Evolutionary conservation across 768 basidiomycete species (phyloP).

Genomic region (Amylocystis lapponica): DNA sequence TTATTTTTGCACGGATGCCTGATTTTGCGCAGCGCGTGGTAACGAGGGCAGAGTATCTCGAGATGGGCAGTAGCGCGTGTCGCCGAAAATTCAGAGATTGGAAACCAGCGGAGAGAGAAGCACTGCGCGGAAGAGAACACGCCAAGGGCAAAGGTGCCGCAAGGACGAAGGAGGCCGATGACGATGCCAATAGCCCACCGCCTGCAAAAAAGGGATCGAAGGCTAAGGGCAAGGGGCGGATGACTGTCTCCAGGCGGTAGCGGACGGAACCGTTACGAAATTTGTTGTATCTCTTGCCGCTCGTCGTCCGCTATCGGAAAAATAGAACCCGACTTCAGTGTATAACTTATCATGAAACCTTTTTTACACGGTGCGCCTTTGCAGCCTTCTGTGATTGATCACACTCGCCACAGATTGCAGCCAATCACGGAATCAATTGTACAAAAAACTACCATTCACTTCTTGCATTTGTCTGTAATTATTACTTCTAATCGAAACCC

Average conservation of each 20-base stretch:
- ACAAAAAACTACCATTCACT: too few relatives aligned
- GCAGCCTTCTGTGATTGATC: too few relatives aligned
- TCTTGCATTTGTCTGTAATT: too few relatives aligned
- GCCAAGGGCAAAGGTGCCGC: constrained; percentile 10
- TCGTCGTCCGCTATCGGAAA: too few relatives aligned
- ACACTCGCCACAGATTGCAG: too few relatives aligned
- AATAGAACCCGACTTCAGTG: too few relatives aligned
- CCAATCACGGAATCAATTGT: too few relatives aligned
- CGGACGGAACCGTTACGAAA: too few relatives aligned
- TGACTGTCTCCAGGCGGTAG: constrained; percentile 9
- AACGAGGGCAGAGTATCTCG: constrained; percentile 79
- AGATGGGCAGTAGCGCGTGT: constrained; percentile 71
- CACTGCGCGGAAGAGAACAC: constrained; percentile 4
- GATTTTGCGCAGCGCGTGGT: constrained; percentile 50
- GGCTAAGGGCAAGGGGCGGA: constrained; percentile 15
- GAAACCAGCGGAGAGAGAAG: constrained; percentile 30
- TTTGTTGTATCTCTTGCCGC: too few relatives aligned
- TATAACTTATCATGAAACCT: too few relatives aligned
- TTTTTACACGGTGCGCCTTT: too few relatives aligned
- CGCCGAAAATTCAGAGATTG: constrained; percentile 70
- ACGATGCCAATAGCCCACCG: constrained; percentile 10
- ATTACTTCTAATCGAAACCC: too few relatives aligned
- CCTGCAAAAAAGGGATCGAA: constrained; percentile 10
- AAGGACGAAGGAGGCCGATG: constrained; percentile 1
- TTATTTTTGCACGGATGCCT: constrained; percentile 48